Evolutionary conservation across 345 rosid genomes (phyloP).

Genomic region (Lagerstroemia speciosa): DNA sequence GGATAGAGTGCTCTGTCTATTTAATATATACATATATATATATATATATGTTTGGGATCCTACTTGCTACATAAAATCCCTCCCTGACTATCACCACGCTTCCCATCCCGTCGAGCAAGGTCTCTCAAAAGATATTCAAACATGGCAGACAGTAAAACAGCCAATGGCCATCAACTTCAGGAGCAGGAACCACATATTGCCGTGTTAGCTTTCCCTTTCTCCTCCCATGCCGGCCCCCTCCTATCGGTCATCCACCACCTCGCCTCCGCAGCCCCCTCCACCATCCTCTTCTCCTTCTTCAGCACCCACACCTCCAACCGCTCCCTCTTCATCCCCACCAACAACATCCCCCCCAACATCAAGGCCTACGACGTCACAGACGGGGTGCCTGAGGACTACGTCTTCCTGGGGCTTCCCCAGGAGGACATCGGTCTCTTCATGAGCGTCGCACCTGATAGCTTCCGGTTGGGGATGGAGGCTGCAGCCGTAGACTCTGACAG

Average conservation of each 20-base stretch:
- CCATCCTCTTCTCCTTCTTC: conserved; percentile 32
- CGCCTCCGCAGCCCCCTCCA: conserved; percentile 22
- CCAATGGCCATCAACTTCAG: neutral
- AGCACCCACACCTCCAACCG: conserved; percentile 13
- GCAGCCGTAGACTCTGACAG: conserved; percentile 26
- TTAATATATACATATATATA: no score
- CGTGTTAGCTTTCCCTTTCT: conserved; percentile 35
- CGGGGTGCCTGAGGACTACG: conserved; percentile 24
- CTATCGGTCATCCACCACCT: conserved; percentile 25
- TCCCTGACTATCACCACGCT: no score
- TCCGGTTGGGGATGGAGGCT: conserved; percentile 21
- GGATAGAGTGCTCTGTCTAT: no score
- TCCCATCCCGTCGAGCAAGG: no score
- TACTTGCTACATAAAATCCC: no score
- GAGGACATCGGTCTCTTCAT: conserved; percentile 33
- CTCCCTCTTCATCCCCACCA: conserved; percentile 8
- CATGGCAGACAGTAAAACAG: neutral
- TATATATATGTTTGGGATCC: no score
- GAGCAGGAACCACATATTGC: conserved; percentile 17
- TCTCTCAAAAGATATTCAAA: no score
- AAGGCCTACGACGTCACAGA: conserved; percentile 17
- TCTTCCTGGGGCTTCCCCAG: conserved; percentile 19
- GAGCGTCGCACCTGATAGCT: conserved; percentile 20
- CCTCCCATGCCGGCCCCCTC: conserved; percentile 30
- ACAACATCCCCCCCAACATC: conserved; percentile 7